Percentiles rank a stretch among this genome's conserved stretches.
These are phyloP conservation scores for Yarrowia sp. DNA, from an alignment of 805 yeast genomes.

Conservation along the genomic window DNA sequence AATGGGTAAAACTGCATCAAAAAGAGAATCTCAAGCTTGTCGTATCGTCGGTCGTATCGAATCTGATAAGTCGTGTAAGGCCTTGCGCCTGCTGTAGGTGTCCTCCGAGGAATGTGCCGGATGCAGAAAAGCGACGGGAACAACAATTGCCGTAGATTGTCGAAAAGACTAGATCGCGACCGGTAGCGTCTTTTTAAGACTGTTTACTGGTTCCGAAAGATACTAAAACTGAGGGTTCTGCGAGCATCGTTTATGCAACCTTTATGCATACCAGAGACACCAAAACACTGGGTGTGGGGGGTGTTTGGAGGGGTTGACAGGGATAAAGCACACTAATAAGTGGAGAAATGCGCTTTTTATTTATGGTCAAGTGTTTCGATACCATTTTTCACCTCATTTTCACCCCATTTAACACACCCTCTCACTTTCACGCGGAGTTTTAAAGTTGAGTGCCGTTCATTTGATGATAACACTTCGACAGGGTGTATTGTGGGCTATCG, in stretches of 20 bases:
- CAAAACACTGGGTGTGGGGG: constrained; percentile 3
- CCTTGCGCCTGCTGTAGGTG: background rate
- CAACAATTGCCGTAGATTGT: background rate
- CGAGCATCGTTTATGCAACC: constrained; percentile 23
- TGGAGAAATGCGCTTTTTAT: no score
- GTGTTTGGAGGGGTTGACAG: background rate
- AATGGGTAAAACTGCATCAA: background rate
- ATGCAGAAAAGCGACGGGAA: background rate
- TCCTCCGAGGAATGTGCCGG: background rate
- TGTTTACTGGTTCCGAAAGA: constrained; percentile 15
- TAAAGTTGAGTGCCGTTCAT: constrained; percentile 31
- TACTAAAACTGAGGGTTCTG: constrained; percentile 2
- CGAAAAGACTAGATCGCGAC: background rate
- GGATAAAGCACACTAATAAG: no score
- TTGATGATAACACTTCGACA: constrained; percentile 11
- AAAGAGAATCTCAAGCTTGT: background rate
- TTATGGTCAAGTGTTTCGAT: no score
- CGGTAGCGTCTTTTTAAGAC: constrained; percentile 4
- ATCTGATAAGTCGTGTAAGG: background rate
- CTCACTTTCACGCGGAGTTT: constrained; percentile 1
- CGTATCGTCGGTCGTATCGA: background rate
- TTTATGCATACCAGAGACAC: constrained; percentile 11
- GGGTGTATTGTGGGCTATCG: constrained; percentile 10
- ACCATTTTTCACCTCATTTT: no score
- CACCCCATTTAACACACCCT: background rate